Percentiles rank a stretch among this genome's conserved stretches.
Conservation (phyloP, 345 rosid genomes). For the Rhizophora apiculata region DNA sequence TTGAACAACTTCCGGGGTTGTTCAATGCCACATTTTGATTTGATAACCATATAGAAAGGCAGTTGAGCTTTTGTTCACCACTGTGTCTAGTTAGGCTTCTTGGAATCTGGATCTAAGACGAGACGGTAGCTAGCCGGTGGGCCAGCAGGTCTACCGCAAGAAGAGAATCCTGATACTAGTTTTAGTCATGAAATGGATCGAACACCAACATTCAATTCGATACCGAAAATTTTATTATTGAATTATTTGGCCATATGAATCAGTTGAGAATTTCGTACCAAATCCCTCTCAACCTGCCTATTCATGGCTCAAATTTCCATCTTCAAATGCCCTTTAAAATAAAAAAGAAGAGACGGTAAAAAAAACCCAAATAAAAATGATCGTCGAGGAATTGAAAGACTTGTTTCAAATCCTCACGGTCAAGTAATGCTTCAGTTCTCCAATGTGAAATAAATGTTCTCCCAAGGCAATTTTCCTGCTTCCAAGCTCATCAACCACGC, state of each 20-base stretch:
- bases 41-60: no score
- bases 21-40: no score
- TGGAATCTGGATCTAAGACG: no score
- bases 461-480: conserved; percentile 59
- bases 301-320: conserved; percentile 11
- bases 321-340: conserved; percentile 3
- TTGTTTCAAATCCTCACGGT: conserved; percentile 47
- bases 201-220: no score
- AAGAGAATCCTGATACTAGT: no score
- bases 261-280: conserved; percentile 15
- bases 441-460: conserved; percentile 65
- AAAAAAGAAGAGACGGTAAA: background rate
- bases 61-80: no score
- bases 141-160: no score
- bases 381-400: conserved; percentile 10
- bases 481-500: conserved; percentile 68
- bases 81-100: no score
- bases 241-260: background rate
- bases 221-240: background rate
- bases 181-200: no score
- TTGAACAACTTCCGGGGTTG: no score
- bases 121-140: no score
- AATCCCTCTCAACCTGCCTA: conserved; percentile 17
- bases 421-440: conserved; percentile 58
- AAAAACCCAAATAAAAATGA: background rate